These are phyloP conservation scores for Calycina herbarum DNA, from an alignment of 2,329 filamentous ascomycete species.

Conservation along the genomic window DNA sequence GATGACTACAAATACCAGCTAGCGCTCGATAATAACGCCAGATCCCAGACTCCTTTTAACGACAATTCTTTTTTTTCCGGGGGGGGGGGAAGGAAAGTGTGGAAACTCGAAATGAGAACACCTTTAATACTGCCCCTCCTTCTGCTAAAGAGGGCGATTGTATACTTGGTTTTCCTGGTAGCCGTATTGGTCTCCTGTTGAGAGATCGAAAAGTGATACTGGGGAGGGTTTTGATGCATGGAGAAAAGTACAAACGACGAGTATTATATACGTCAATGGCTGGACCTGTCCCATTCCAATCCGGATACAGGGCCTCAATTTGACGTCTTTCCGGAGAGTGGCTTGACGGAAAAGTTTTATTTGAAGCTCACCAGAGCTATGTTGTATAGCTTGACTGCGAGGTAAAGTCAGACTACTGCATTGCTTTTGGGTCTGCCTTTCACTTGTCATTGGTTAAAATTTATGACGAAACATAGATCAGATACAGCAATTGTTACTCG, in stretches of 20 bases:
- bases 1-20: background rate
- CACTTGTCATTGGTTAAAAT: too few species aligned
- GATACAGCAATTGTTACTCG: too few species aligned
- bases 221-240: background rate
- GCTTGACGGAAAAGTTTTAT: background rate
- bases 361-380: background rate
- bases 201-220: background rate
- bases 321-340: background rate
- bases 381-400: background rate
- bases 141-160: background rate
- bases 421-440: too few species aligned
- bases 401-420: background rate
- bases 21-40: background rate
- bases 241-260: background rate
- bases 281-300: background rate
- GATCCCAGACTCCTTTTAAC: background rate
- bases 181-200: background rate
- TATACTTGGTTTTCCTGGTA: background rate
- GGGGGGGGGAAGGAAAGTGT: background rate
- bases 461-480: too few species aligned
- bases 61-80: background rate
- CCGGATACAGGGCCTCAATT: background rate
- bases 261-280: background rate
- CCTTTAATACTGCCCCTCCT: background rate
- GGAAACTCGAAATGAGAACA: background rate